phyloP scores from a whole-genome alignment of 176 grass and related monocot genomes.

The Musa acuminata region DNA sequence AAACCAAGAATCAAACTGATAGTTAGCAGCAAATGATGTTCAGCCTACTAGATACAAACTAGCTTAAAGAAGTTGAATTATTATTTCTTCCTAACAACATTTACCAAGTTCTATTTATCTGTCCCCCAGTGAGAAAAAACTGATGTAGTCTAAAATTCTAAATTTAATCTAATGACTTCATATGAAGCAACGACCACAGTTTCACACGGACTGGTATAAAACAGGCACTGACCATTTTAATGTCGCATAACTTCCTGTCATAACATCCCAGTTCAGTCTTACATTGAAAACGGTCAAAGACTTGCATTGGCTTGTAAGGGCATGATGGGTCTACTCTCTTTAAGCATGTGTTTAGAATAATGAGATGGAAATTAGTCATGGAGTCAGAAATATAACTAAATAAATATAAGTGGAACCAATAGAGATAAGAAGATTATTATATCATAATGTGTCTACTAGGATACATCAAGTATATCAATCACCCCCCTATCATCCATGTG shows the following conservation, averaged over 20 bases:
- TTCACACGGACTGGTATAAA: too few relatives aligned
- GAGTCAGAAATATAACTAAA: background rate
- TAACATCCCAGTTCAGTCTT: too few relatives aligned
- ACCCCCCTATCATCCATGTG: background rate
- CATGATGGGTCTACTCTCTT: too few relatives aligned
- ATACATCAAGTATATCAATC: background rate
- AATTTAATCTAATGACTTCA: background rate
- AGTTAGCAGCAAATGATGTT: background rate
- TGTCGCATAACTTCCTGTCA: too few relatives aligned
- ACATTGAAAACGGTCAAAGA: too few relatives aligned
- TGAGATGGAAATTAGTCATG: background rate
- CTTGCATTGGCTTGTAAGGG: too few relatives aligned
- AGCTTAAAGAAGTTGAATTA: too few relatives aligned
- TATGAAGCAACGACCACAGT: background rate
- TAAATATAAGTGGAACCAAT: background rate
- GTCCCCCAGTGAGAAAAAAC: too few relatives aligned
- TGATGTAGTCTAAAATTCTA: too few relatives aligned
- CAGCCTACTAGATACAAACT: background rate
- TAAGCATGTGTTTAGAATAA: background rate
- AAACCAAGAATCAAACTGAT: constrained; percentile 4
- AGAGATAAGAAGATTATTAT: background rate
- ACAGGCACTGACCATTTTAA: too few relatives aligned
- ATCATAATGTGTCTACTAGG: background rate
- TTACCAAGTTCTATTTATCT: too few relatives aligned
- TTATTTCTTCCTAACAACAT: too few relatives aligned